phyloP scores from a whole-genome alignment of 2,329 filamentous ascomycete genomes.

The Alternaria ventricosa region DNA sequence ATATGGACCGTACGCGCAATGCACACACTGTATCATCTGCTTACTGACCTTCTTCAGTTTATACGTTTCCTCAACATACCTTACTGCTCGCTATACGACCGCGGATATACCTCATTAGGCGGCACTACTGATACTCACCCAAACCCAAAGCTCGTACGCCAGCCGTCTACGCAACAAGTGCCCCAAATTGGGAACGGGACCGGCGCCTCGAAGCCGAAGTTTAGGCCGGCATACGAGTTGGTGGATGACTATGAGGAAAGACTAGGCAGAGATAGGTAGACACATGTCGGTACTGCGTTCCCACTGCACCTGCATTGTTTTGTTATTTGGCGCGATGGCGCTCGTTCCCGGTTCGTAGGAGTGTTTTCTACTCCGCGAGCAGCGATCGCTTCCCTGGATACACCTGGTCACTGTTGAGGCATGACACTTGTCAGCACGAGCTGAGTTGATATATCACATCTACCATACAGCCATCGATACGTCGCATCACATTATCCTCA shows the following conservation, averaged over 20 bases:
- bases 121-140: slow-evolving; percentile 87
- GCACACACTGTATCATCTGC: neutral
- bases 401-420: neutral
- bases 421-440: neutral
- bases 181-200: slow-evolving; percentile 20
- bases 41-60: slow-evolving; percentile 63
- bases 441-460: neutral
- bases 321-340: neutral
- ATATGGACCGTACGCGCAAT: slow-evolving; percentile 80
- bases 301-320: neutral
- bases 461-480: neutral
- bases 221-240: slow-evolving; percentile 50
- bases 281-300: neutral
- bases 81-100: slow-evolving; percentile 88
- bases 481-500: neutral
- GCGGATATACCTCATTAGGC: slow-evolving; percentile 90
- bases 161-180: slow-evolving; percentile 27
- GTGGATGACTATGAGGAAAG: slow-evolving; percentile 51
- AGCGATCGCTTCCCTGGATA: neutral
- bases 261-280: slow-evolving; percentile 46
- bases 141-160: slow-evolving; percentile 69
- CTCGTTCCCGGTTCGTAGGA: neutral
- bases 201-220: slow-evolving; percentile 32
- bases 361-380: neutral
- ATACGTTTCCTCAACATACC: slow-evolving; percentile 78